A percentile compares a stretch with the other conserved stretches of the same genome.
Evolutionary conservation across 345 rosid genomes (phyloP).

Genomic region (Salix purpurea): DNA sequence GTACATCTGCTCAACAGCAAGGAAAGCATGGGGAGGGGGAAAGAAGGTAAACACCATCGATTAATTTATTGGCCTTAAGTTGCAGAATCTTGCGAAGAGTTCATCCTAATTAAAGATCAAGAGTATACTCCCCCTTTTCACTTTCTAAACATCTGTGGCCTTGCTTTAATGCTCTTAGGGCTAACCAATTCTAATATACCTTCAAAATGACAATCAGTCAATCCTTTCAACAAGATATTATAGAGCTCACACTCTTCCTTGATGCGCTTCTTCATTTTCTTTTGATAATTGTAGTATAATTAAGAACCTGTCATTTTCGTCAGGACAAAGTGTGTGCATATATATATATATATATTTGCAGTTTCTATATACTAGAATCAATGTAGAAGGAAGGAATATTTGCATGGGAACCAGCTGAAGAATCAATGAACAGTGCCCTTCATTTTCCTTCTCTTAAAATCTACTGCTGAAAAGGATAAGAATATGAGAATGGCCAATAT

Average conservation of each 20-base stretch:
- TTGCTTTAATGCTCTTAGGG: neutral
- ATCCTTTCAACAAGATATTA: neutral
- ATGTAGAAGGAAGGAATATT: too few species aligned
- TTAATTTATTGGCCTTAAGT: neutral
- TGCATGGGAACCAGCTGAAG: too few species aligned
- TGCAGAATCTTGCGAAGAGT: constrained; percentile 13
- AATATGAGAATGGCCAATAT: too few species aligned
- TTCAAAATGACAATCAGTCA: neutral
- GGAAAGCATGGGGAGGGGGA: constrained; percentile 10
- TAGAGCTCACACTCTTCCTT: neutral
- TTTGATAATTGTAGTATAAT: neutral
- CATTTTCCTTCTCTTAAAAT: too few species aligned
- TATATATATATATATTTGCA: too few species aligned
- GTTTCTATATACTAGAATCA: too few species aligned
- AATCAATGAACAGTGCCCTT: too few species aligned
- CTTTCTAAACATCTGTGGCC: neutral
- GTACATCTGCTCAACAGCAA: constrained; percentile 19
- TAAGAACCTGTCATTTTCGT: neutral
- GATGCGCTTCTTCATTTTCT: neutral
- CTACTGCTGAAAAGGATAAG: too few species aligned
- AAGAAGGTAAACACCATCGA: constrained; percentile 3
- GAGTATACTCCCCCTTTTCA: neutral
- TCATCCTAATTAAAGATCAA: constrained; percentile 12
- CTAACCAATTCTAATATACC: neutral
- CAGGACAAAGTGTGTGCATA: neutral